These are phyloP conservation scores for Backusella tarrabulga DNA, from an alignment of 192 early-diverging fungal genomes.

Conservation along the genomic window DNA sequence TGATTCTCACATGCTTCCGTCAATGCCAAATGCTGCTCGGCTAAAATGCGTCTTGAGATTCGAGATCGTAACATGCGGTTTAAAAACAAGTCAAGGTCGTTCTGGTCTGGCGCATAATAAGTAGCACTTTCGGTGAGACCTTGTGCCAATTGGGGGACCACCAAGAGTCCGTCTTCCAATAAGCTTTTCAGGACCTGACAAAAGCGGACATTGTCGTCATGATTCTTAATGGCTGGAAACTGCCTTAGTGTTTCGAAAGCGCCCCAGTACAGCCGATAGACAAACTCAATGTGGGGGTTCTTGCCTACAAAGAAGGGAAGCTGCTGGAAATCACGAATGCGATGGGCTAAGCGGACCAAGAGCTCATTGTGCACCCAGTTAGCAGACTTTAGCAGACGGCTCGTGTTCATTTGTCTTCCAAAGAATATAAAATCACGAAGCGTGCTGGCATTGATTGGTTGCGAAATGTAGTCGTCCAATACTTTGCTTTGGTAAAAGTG, in stretches of 20 bases:
- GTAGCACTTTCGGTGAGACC: constrained; percentile 77
- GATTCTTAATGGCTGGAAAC: constrained; percentile 67
- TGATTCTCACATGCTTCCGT: constrained; percentile 57
- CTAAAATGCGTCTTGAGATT: constrained; percentile 87
- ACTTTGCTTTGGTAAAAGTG: constrained; percentile 93
- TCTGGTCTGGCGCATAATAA: constrained; percentile 38
- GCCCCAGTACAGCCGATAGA: constrained; percentile 92
- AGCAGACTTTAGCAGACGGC: constrained; percentile 79
- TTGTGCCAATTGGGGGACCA: constrained; percentile 86
- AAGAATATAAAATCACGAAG: constrained; percentile 90
- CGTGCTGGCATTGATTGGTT: constrained; percentile 77
- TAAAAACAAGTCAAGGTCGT: constrained; percentile 85
- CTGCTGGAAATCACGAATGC: constrained; percentile 91
- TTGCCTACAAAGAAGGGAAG: constrained; percentile 93
- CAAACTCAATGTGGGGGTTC: constrained; percentile 82
- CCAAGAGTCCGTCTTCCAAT: constrained; percentile 78
- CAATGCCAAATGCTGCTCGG: constrained; percentile 90
- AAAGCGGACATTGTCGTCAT: constrained; percentile 81
- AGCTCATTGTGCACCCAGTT: constrained; percentile 93
- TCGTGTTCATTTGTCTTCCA: constrained; percentile 82
- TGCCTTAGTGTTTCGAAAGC: constrained; percentile 83
- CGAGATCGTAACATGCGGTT: constrained; percentile 85
- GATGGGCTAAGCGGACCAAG: constrained; percentile 85
- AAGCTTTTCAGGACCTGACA: constrained; percentile 73
- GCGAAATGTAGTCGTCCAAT: constrained; percentile 81